Base-by-base conservation (phyloP, 306 rosid genomes). In the Castanea mollissima region DNA sequence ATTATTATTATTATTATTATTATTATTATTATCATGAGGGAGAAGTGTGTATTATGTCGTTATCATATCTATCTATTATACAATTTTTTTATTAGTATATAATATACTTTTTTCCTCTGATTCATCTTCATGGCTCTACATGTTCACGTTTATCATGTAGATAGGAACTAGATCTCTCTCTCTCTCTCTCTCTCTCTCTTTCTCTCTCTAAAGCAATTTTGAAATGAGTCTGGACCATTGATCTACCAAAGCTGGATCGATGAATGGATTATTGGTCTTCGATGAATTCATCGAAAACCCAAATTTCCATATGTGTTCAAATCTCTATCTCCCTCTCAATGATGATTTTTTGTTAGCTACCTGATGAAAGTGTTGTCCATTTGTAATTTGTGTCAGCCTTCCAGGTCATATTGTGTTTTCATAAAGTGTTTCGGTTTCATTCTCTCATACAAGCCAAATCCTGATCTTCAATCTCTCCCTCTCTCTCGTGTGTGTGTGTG, bases 371-470 rank as follows among this genome's bases (percentile, higher is more conserved):
- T 6, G 7, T 68, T 69, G 81, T 59, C 69, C 49, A 16, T 56
- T 71, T 57, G 69, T 57, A 15, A 20, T 78, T 55, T 56, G 59
- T 69, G 81, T 69, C 76, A 70, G 81, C 76, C 41, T 69, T 56
- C 81, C 81, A 78, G 75, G 62, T 77, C 81, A 78, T 57, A 18
- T 16, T 57, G 59, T 38, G 21, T 41, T 27, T 70, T 31, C 59
- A 57, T 38, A 18, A 5, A 35, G 3, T 25, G 32, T 64, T 55
- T 78, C 81, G 57, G 76, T 78, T 78, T 69, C 75, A 77, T 55
- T 68, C 55, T 77, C 38, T 25, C 75, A 69, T 55, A 74, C 81
- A 16, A 60, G 3, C 16, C 57, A 14, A 23, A 64, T 35, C 23
- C 71, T 4, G 23, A 65, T 34, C 51, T 18, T 19, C 9, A 8